A percentile compares a stretch with the other conserved stretches of the same genome.
Conservation (phyloP, 2,329 filamentous ascomycete genomes). For the Alternaria sp. region DNA sequence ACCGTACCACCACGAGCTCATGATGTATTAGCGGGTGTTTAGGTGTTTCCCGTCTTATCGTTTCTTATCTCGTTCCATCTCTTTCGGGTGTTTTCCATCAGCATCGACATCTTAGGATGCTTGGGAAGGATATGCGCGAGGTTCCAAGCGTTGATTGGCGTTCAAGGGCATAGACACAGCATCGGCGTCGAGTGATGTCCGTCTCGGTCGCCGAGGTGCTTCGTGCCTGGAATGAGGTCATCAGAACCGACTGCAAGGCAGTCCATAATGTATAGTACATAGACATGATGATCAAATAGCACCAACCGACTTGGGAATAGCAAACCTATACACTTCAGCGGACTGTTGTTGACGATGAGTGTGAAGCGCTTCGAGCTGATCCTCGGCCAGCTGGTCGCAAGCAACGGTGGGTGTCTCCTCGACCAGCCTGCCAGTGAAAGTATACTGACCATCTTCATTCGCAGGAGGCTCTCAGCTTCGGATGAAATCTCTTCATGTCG, state of each 20-base stretch:
- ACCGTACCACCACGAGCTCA: neutral
- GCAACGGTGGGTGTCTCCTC: conserved; percentile 18
- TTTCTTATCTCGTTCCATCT: conserved; percentile 14
- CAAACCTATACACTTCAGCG: conserved; percentile 1
- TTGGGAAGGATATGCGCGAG: conserved; percentile 8
- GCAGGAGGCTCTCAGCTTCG: neutral
- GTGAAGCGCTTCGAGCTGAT: conserved; percentile 4
- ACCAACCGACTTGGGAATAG: conserved; percentile 6
- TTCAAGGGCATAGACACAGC: conserved; percentile 8
- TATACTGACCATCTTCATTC: conserved; percentile 7
- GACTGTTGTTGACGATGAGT: conserved; percentile 18
- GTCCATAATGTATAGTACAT: conserved; percentile 41
- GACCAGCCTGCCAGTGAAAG: conserved; percentile 22
- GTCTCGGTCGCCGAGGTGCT: conserved; percentile 7
- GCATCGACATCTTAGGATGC: conserved; percentile 20
- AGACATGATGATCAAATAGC: conserved; percentile 18
- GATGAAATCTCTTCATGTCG: neutral
- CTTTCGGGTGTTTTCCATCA: conserved; percentile 21
- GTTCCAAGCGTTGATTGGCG: conserved; percentile 10
- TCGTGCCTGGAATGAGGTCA: conserved; percentile 3
- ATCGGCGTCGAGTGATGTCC: conserved; percentile 11
- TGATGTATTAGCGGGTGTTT: conserved; percentile 10
- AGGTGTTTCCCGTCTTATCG: conserved; percentile 4
- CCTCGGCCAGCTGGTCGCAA: conserved; percentile 9
- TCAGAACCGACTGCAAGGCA: conserved; percentile 11